Evolutionary conservation across 2,329 filamentous ascomycete species (phyloP), one percentile per base, ranked within the genome.

Genomic region (Venturia asperata): DNA sequence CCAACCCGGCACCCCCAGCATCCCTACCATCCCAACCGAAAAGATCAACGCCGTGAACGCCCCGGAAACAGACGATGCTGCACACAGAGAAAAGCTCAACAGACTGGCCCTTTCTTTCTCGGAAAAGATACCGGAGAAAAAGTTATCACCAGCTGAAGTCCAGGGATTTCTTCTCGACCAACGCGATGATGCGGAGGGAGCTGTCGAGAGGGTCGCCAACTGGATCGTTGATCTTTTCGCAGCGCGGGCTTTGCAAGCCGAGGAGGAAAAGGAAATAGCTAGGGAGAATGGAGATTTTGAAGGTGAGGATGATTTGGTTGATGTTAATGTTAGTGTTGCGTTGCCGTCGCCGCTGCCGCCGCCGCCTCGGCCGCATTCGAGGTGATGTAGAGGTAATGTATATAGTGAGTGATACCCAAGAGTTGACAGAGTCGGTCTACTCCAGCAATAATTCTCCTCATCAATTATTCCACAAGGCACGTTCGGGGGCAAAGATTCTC

Each of bases 141-240:
- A 65, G 0, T 71, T 75, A 64, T 71, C 71, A 1, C 72, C 73
- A 19, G 73, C 74, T 1, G 70, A 75, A 55, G 67, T 76, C 13
- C 65, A 66, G 58, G 64, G 64, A 11, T 65, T 42, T 45, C 64
- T 66, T 2, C 60, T 66, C 37, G 49, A 64, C 19, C 60, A 43
- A 27, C 60, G 39, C 1, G 37, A 62, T 11, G 42, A 62, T 42
- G 39, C 60, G 24, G 60, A 27, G 21, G 27, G 37, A n/a, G 60
- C 60, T 37, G 52, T 56, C 17, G 52, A 34, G 3, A 34, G 17
- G n/a, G 52, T 37, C 1, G 17, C 27, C 19, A 27, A 17, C 30
- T 56, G 52, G 52, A 37, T 56, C 30, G 15, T 56, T 10, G 52
- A 56, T 19, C 34, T 56, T 19, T 56, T 56, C n/a, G 30, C 52